phyloP scores from a whole-genome alignment of 331 rosid species.

The Quercus phellos region DNA sequence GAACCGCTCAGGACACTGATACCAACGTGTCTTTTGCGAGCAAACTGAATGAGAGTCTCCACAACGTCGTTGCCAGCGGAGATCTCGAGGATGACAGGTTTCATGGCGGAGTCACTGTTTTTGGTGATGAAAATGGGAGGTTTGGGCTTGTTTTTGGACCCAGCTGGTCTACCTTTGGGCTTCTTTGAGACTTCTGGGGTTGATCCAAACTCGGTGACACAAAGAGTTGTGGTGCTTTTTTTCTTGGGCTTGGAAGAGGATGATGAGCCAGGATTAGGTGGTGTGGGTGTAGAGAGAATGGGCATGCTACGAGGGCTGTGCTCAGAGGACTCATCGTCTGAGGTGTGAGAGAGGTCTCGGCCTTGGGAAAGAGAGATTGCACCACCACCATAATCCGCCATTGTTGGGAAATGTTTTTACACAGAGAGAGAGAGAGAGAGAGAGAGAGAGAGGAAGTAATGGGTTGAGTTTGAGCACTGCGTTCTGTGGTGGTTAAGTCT shows the following conservation, averaged over 20 bases:
- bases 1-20: slow-evolving; percentile 37
- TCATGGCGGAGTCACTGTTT: slow-evolving; percentile 15
- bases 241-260: slow-evolving; percentile 13
- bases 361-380: slow-evolving; percentile 26
- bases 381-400: slow-evolving; percentile 29
- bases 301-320: slow-evolving; percentile 20
- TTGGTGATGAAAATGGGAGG: slow-evolving; percentile 33
- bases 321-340: slow-evolving; percentile 26
- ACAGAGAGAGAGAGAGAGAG: too few species aligned
- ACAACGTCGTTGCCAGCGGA: slow-evolving; percentile 46
- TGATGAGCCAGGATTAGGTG: background rate
- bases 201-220: background rate
- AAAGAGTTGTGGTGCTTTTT: background rate
- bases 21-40: slow-evolving; percentile 11
- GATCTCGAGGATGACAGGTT: slow-evolving; percentile 37
- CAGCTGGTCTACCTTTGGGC: slow-evolving; percentile 54
- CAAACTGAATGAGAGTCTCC: slow-evolving; percentile 30
- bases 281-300: background rate
- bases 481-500: background rate
- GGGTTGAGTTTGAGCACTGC: background rate
- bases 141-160: slow-evolving; percentile 63
- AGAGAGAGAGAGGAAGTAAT: background rate
- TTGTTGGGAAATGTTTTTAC: background rate
- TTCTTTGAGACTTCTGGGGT: background rate
- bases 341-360: slow-evolving; percentile 23